These are phyloP conservation scores for Casuarina cunninghamiana DNA, from an alignment of 306 rosid species.

Conservation along the genomic window DNA sequence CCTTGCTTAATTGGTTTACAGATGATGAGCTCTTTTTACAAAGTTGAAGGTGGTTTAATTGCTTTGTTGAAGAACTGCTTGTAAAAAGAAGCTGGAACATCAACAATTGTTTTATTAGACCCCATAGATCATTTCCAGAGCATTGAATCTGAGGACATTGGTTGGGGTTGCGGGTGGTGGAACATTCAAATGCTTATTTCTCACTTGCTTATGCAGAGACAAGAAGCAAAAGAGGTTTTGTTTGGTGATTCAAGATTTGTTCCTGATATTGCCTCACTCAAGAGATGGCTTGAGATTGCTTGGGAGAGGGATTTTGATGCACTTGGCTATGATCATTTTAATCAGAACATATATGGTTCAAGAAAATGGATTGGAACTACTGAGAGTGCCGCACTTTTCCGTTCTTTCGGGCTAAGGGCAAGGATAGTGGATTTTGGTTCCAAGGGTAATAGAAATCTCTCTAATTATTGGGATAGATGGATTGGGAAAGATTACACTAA, in stretches of 20 bases:
- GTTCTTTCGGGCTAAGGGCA: slow-evolving; percentile 67
- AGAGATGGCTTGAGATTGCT: slow-evolving; percentile 92
- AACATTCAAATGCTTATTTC: slow-evolving; percentile 81
- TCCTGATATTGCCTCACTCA: slow-evolving; percentile 74
- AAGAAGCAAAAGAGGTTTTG: slow-evolving; percentile 56
- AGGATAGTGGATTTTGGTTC: slow-evolving; percentile 87
- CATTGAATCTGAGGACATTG: slow-evolving; percentile 59
- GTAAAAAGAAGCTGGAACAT: slow-evolving; percentile 59
- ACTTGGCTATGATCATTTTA: slow-evolving; percentile 60
- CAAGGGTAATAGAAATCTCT: slow-evolving; percentile 19
- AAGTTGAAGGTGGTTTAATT: slow-evolving; percentile 69
- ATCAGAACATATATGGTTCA: slow-evolving; percentile 54
- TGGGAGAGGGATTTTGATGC: slow-evolving; percentile 87
- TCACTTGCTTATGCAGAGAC: slow-evolving; percentile 60
- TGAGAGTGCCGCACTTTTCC: slow-evolving; percentile 77
- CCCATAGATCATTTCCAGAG: slow-evolving; percentile 77
- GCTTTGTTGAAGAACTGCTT: slow-evolving; percentile 59
- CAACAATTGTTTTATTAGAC: slow-evolving; percentile 50
- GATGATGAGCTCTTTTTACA: slow-evolving; percentile 38
- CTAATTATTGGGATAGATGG: too few species aligned
- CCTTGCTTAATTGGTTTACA: slow-evolving; percentile 62
- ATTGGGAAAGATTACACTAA: too few species aligned
- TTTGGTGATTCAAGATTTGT: slow-evolving; percentile 71
- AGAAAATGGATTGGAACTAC: slow-evolving; percentile 80
- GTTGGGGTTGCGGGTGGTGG: slow-evolving; percentile 97